Evolutionary conservation across 768 basidiomycete species (phyloP).

Genomic region (Amanita pseudoporphyria): DNA sequence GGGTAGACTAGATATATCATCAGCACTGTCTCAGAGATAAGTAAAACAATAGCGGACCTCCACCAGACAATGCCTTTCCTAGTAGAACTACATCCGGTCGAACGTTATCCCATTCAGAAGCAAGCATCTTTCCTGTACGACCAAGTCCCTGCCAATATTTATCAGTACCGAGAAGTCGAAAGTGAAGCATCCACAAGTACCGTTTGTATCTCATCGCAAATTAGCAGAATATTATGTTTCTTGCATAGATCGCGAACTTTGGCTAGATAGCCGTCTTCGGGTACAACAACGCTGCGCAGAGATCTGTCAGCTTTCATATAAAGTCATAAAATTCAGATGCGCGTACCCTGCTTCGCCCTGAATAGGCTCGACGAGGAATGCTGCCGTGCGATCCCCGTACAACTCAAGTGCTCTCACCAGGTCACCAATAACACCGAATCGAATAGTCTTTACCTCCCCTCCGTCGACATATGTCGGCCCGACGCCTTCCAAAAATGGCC

Average conservation of each 20-base stretch:
- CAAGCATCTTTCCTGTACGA: constrained; percentile 91
- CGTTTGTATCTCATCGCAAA: constrained; percentile 98
- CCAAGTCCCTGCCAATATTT: constrained; percentile 57
- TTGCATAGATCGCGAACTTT: constrained; percentile 78
- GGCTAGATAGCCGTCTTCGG: constrained; percentile 77
- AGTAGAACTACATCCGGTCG: constrained; percentile 89
- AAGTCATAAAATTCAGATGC: neutral
- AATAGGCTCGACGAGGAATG: constrained; percentile 94
- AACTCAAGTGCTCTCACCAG: constrained; percentile 72
- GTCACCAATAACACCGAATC: constrained; percentile 78
- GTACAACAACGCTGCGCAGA: constrained; percentile 73
- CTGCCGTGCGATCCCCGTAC: constrained; percentile 78
- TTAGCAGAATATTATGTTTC: constrained; percentile 88
- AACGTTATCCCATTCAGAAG: constrained; percentile 78
- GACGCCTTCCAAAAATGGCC: constrained; percentile 80
- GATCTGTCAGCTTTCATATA: constrained; percentile 1
- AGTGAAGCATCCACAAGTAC: constrained; percentile 28
- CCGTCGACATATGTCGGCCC: constrained; percentile 68
- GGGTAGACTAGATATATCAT: constrained; percentile 62
- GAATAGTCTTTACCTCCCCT: constrained; percentile 47
- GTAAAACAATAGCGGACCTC: constrained; percentile 44
- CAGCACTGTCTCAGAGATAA: neutral
- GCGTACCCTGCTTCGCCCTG: constrained; percentile 96
- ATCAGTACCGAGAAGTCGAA: neutral
- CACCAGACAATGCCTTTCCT: constrained; percentile 95